Evolutionary conservation across 1,284 basidiomycete species (phyloP), one percentile per base, ranked within the genome.

Genomic region (Coriolopsis trogii): DNA sequence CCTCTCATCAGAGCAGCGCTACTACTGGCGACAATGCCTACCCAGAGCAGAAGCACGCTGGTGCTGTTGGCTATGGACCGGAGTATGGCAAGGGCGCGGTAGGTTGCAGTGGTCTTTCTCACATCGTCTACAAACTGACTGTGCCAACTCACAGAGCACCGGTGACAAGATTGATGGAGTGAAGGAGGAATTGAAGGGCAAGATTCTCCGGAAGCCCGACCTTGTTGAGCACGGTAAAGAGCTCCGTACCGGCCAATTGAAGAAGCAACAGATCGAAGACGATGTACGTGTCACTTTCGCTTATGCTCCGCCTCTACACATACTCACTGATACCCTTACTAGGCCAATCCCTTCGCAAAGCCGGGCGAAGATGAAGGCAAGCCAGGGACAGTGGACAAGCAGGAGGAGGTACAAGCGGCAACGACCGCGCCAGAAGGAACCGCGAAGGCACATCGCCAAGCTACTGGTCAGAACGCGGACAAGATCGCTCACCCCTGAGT

Each of bases 111-210:
- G 4, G 3, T 5, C 10, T n/a, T 7, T 24, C 1, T 9, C 4
- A 6, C 9, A 1, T 26, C 25, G 8, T 0, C 21, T 20, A 33
- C 3, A 3, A 4, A 5, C 45, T 51, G 5, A 49, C 29, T 2
- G 15, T n/a, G 8, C n/a, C 16, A 4, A 13, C 18, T 41, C 29
- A 29, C 33, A 83, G 81, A 69, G 70, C 2, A 57, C 79, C 0
- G 65, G 63, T 7, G 80, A 84, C 31, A 82, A 77, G 60, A 34
- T 83, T 1, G 59, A 56, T 4, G 81, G 82, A 0, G n/a, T 78
- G 13, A 76, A 75, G 55, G 81, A 84, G 50, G 70, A 81, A 59
- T 26, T 81, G 23, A 74, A 71, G 56, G 82, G 82, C 3, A 83
- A 80, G 63, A 48, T 82, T 7, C 70, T 73, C 6, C 62, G 61